Base-by-base conservation (phyloP, 106 monocot species). In the Dendrobium huoshanense region DNA sequence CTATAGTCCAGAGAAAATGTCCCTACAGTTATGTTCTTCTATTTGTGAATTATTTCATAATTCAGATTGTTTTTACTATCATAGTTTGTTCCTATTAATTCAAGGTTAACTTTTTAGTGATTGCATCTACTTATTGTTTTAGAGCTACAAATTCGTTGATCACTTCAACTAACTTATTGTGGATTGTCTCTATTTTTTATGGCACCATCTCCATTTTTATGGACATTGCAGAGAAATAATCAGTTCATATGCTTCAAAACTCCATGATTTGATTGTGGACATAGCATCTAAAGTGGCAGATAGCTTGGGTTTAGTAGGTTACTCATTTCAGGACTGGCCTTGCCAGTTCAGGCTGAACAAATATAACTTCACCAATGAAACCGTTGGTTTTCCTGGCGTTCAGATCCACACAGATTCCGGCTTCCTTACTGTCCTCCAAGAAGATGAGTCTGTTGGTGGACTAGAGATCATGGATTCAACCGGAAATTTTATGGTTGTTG, bases 401-500 rank as follows among this genome's bases (percentile, higher is more conserved):
- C 85, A 85, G 72, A 82, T 86, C 73, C 92, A 92, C 81, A 92
- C 92, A 0, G 92, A 89, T 67, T 80, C 83, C 4, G 72, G 84
- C 41, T 92, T 89, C 86, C 83, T 89, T 76, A 92, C 89, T 6
- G 80, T 92, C 55, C 89, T 92, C 18, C 89, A 92, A 82, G 92
- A 91, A 77, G 91, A 91, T 41, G 88, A 88, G 17, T 87, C 75
- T 41, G 85, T 91, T 37, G 88, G 88, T 19, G 92, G 92, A 13
- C 85, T 92, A 13, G 92, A 92, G 81, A 75, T 92, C 16, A 87
- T 92, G 87, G 79, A 89, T 4, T 49, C 44, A 27, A 47, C 41
- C 17, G 89, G 87, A 17, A 25, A 41, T 15, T 92, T 85, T 40
- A 29, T 81, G 4, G 41, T 84, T 76, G 89, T 92, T 49, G 85